Conservation (phyloP, 75 land plant species). For the Selaginella moellendorffii region DNA sequence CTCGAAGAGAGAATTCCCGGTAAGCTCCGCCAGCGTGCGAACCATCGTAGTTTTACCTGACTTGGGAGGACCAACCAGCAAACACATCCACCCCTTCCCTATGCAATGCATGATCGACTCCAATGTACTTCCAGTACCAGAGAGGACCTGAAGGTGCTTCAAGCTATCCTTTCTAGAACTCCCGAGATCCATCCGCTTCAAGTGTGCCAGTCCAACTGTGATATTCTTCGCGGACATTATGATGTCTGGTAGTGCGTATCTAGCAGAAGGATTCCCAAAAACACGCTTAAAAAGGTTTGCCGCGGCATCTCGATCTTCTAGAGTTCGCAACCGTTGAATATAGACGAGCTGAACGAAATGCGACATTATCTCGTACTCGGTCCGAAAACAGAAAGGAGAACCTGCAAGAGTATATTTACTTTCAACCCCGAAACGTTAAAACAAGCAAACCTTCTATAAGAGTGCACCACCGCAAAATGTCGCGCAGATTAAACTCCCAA, state of each 20-base stretch:
- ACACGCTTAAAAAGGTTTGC: slow-evolving; percentile 53
- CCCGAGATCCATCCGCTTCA: not conserved
- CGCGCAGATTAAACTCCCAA: slow-evolving; percentile 99
- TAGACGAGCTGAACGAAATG: slow-evolving; percentile 52
- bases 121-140: slow-evolving; percentile 37
- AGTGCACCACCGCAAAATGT: slow-evolving; percentile 77
- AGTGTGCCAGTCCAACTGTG: not conserved
- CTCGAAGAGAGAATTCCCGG: slow-evolving; percentile 68
- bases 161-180: slow-evolving; percentile 12
- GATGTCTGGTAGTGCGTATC: too few relatives aligned
- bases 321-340: slow-evolving; percentile 82
- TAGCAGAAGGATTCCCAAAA: slow-evolving; percentile 26
- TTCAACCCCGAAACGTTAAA: not conserved
- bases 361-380: not conserved
- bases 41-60: slow-evolving; percentile 85
- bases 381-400: not conserved
- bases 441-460: slow-evolving; percentile 43
- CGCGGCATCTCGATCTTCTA: slow-evolving; percentile 49
- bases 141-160: slow-evolving; percentile 43
- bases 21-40: slow-evolving; percentile 59
- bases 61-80: slow-evolving; percentile 79
- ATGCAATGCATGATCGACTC: slow-evolving; percentile 74
- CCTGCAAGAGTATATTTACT: not conserved
- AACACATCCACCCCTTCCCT: slow-evolving; percentile 68
- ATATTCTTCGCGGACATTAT: not conserved